Conservation (phyloP, 2,329 filamentous ascomycete species). For the Ophiostoma australiae region DNA sequence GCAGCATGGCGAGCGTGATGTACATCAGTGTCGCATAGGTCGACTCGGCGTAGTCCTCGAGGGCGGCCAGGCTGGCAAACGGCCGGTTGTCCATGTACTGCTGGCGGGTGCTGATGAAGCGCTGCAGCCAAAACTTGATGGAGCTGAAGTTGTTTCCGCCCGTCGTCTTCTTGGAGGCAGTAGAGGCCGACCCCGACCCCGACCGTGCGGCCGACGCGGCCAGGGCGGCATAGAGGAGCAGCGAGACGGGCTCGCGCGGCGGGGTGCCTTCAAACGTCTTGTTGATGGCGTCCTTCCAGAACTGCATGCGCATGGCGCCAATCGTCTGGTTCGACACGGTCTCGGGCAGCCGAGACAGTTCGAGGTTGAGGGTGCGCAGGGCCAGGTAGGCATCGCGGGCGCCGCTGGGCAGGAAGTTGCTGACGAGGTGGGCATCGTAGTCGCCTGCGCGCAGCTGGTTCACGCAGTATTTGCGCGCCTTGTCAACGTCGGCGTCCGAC, state of each 20-base stretch:
- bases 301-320: slow-evolving; percentile 84
- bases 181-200: slow-evolving; percentile 33
- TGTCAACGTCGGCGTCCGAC: slow-evolving; percentile 48
- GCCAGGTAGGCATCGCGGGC: slow-evolving; percentile 81
- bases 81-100: slow-evolving; percentile 79
- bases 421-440: slow-evolving; percentile 78
- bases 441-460: slow-evolving; percentile 61
- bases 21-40: slow-evolving; percentile 94
- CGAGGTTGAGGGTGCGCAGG: slow-evolving; percentile 86
- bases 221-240: slow-evolving; percentile 71
- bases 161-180: background rate
- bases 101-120: slow-evolving; percentile 76
- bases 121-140: slow-evolving; percentile 67
- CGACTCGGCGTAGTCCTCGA: slow-evolving; percentile 89
- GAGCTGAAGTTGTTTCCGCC: slow-evolving; percentile 35
- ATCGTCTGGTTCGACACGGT: slow-evolving; percentile 83
- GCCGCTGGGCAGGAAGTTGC: slow-evolving; percentile 72
- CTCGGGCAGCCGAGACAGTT: slow-evolving; percentile 84
- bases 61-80: slow-evolving; percentile 63
- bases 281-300: slow-evolving; percentile 83
- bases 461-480: slow-evolving; percentile 51
- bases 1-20: slow-evolving; percentile 72
- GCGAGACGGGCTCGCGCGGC: slow-evolving; percentile 84
- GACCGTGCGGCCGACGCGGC: slow-evolving; percentile 50
- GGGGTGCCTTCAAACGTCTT: slow-evolving; percentile 68